phyloP scores from a whole-genome alignment of 2,329 filamentous ascomycete species.

The Aspergillus novoparasiticus region DNA sequence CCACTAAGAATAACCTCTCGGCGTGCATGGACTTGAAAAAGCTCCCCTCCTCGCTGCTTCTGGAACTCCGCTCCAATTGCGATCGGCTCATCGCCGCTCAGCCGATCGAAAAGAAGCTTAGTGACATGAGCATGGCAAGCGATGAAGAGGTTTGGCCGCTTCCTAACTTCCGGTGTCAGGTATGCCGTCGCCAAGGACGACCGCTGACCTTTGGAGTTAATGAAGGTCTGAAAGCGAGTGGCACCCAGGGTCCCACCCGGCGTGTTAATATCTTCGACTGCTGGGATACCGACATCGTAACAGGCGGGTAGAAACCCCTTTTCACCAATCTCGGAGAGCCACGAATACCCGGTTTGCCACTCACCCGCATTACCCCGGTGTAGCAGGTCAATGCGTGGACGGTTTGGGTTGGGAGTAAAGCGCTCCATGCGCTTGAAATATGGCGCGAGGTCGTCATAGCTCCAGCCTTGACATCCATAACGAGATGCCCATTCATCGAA shows the following conservation, averaged over 20 bases:
- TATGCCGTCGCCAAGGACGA: constrained; percentile 22
- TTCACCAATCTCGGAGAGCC: constrained; percentile 19
- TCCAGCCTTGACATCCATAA: constrained; percentile 37
- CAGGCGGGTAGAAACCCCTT: constrained; percentile 20
- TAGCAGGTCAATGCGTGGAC: constrained; percentile 16
- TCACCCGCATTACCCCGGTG: constrained; percentile 11
- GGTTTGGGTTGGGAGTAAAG: constrained; percentile 16
- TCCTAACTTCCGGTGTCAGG: constrained; percentile 13
- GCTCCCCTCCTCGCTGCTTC: constrained; percentile 9
- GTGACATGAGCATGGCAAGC: constrained; percentile 23
- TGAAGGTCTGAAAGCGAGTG: constrained; percentile 21
- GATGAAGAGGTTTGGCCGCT: constrained; percentile 20
- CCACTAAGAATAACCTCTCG: constrained; percentile 34
- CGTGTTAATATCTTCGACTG: constrained; percentile 16
- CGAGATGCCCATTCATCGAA: constrained; percentile 19
- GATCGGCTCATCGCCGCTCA: constrained; percentile 3
- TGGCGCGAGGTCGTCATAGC: constrained; percentile 47
- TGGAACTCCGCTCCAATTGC: constrained; percentile 20
- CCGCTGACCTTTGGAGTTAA: constrained; percentile 21
- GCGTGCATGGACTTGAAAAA: constrained; percentile 19
- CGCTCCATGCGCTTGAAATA: constrained; percentile 44
- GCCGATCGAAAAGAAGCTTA: constrained; percentile 23
- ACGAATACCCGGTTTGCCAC: constrained; percentile 20
- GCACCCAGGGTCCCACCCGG: constrained; percentile 14
- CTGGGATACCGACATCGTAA: constrained; percentile 13